A percentile compares a stretch with the other conserved stretches of the same genome.
Evolutionary conservation across 176 grass and related monocot genomes (phyloP).

Genomic region (Triticum monococcum): DNA sequence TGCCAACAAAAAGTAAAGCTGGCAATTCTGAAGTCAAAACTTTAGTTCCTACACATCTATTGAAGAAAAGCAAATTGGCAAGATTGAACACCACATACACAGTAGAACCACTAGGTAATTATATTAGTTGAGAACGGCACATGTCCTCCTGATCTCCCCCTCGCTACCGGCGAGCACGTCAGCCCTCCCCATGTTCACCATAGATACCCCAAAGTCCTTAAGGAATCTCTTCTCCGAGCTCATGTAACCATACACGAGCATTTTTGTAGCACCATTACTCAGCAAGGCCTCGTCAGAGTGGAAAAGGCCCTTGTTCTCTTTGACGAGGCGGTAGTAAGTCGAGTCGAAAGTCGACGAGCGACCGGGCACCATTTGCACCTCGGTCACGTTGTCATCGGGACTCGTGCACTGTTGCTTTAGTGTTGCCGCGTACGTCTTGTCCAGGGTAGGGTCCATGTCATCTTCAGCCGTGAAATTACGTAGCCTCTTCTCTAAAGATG

Average conservation of each 20-base stretch:
- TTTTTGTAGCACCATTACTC: slow-evolving; percentile 40
- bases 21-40: not conserved
- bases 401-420: slow-evolving; percentile 36
- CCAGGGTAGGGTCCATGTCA: slow-evolving; percentile 55
- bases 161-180: slow-evolving; percentile 40
- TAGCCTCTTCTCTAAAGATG: slow-evolving; percentile 55
- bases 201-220: slow-evolving; percentile 57
- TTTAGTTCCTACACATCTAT: not conserved
- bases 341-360: slow-evolving; percentile 71
- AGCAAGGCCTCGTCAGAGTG: slow-evolving; percentile 73
- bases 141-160: slow-evolving; percentile 54
- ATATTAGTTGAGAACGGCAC: slow-evolving; percentile 48
- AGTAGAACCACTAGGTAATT: not conserved
- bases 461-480: slow-evolving; percentile 49
- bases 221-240: slow-evolving; percentile 42
- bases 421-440: slow-evolving; percentile 18
- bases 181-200: slow-evolving; percentile 72
- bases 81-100: not conserved
- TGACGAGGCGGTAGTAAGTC: slow-evolving; percentile 59
- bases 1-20: not conserved
- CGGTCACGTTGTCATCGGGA: slow-evolving; percentile 42
- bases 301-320: slow-evolving; percentile 41
- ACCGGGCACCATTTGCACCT: slow-evolving; percentile 71
- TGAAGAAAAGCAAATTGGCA: not conserved
- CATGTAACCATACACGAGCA: slow-evolving; percentile 36